Percentiles rank a stretch among this genome's conserved stretches.
Conservation (phyloP, 164 flowering plant genomes). For the Stephania japonica region DNA sequence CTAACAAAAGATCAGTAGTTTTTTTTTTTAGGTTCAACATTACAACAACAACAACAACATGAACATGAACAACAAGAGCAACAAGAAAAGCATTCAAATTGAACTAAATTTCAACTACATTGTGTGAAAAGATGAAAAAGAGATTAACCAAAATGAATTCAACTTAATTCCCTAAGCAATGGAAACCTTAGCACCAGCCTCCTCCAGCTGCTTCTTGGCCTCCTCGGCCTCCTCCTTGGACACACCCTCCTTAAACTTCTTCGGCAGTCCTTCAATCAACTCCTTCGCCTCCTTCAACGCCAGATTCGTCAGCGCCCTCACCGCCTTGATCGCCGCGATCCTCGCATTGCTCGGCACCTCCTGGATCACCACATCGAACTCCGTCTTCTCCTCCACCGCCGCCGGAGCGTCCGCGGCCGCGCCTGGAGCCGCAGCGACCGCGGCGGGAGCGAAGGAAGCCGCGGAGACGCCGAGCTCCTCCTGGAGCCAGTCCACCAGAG, state of each 20-base stretch:
- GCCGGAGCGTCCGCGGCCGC: constrained; percentile 39
- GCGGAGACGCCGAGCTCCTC: constrained; percentile 92
- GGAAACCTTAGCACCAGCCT: constrained; percentile 77
- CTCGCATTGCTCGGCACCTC: constrained; percentile 87
- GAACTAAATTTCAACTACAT: not conserved
- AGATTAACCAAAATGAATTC: constrained; percentile 8
- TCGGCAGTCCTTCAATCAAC: constrained; percentile 86
- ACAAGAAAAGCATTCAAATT: not conserved
- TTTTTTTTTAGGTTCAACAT: not conserved
- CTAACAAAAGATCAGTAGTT: too few species aligned
- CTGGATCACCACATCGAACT: constrained; percentile 85
- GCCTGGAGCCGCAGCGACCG: constrained; percentile 42
- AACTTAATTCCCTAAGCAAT: constrained; percentile 30
- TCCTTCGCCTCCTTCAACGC: constrained; percentile 98
- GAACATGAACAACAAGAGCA: not conserved
- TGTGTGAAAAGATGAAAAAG: not conserved
- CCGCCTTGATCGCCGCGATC: constrained; percentile 83
- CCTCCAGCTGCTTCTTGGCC: constrained; percentile 94
- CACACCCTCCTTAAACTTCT: constrained; percentile 79
- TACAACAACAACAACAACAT: not conserved
- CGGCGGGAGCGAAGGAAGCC: constrained; percentile 79
- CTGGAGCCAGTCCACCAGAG: constrained; percentile 71
- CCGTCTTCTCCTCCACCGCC: constrained; percentile 89
- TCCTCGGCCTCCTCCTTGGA: constrained; percentile 93
- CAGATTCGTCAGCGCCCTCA: constrained; percentile 72